Conservation (phyloP, 495 filamentous ascomycete species). For the Tuber brumale region DNA sequence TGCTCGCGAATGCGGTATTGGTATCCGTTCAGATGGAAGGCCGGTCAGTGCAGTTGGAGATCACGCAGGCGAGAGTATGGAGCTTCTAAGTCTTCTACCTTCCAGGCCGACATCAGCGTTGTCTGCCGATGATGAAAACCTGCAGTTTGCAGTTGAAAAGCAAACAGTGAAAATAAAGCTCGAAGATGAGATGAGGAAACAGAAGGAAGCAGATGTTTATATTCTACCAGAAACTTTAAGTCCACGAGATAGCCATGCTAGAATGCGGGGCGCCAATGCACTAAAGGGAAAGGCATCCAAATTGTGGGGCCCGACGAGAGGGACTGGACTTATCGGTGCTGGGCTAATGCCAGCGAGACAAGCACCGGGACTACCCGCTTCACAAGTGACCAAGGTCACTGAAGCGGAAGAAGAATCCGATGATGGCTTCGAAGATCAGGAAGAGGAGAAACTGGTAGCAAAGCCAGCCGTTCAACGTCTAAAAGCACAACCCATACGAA, state of each 20-base stretch:
- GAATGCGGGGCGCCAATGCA: slow-evolving; percentile 35
- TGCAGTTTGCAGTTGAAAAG: slow-evolving; percentile 11
- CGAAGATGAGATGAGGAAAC: slow-evolving; percentile 15
- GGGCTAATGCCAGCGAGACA: slow-evolving; percentile 25
- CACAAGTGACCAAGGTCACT: slow-evolving; percentile 18
- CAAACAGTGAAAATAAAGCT: slow-evolving; percentile 10
- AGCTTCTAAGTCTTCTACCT: slow-evolving; percentile 28
- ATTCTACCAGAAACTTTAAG: slow-evolving; percentile 39
- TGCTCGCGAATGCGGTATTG: slow-evolving; percentile 38
- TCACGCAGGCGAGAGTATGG: slow-evolving; percentile 29
- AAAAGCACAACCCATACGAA: slow-evolving; percentile 32
- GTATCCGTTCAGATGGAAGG: slow-evolving; percentile 27
- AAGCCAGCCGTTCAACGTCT: slow-evolving; percentile 17
- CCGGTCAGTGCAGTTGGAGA: slow-evolving; percentile 32
- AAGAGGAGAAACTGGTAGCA: slow-evolving; percentile 33
- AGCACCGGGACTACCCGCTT: slow-evolving; percentile 9
- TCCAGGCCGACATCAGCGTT: slow-evolving; percentile 30
- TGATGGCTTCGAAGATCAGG: slow-evolving; percentile 9
- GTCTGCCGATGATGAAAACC: slow-evolving; percentile 8
- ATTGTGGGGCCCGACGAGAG: slow-evolving; percentile 32
- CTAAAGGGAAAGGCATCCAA: slow-evolving; percentile 33
- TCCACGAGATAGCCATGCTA: slow-evolving; percentile 40
- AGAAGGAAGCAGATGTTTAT: slow-evolving; percentile 28
- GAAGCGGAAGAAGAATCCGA: slow-evolving; percentile 42
- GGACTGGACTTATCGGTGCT: slow-evolving; percentile 21